phyloP scores from a whole-genome alignment of 192 early-diverging fungal genomes.

The Paraglomus brasilianum region DNA sequence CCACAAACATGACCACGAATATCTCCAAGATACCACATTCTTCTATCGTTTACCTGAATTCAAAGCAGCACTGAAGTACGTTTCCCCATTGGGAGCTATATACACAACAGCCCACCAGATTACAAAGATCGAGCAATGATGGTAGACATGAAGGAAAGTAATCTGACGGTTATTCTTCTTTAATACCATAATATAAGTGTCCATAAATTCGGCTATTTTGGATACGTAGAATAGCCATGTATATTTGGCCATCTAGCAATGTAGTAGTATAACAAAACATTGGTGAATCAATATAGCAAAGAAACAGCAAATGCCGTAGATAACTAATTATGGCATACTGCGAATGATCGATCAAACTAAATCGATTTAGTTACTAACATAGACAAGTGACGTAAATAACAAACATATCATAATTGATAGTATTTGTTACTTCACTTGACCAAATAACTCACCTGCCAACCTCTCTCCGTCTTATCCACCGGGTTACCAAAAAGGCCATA shows the following conservation, averaged over 20 bases:
- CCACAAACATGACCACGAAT: neutral
- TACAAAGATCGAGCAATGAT: constrained; percentile 61
- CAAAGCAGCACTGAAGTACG: constrained; percentile 33
- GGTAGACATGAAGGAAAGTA: constrained; percentile 66
- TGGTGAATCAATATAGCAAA: neutral
- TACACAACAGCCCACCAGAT: constrained; percentile 63
- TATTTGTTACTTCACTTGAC: constrained; percentile 3
- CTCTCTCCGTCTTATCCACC: constrained; percentile 47
- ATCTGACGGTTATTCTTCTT: constrained; percentile 71
- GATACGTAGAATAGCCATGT: constrained; percentile 67
- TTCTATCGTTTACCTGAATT: constrained; percentile 8
- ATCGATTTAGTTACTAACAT: neutral
- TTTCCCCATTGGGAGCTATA: constrained; percentile 59
- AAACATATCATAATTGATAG: neutral
- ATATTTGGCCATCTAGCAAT: constrained; percentile 57
- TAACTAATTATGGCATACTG: neutral
- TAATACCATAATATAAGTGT: constrained; percentile 66
- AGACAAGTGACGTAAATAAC: neutral
- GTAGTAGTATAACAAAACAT: neutral
- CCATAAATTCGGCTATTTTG: constrained; percentile 62
- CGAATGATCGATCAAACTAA: neutral
- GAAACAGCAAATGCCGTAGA: neutral
- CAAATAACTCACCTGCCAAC: constrained; percentile 41
- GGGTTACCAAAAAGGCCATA: constrained; percentile 55
- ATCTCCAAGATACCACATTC: neutral